Percentiles rank a stretch among this genome's conserved stretches.
These are phyloP conservation scores for Rubia tinctorum DNA, from an alignment of 305 asterid species.

Conservation along the genomic window DNA sequence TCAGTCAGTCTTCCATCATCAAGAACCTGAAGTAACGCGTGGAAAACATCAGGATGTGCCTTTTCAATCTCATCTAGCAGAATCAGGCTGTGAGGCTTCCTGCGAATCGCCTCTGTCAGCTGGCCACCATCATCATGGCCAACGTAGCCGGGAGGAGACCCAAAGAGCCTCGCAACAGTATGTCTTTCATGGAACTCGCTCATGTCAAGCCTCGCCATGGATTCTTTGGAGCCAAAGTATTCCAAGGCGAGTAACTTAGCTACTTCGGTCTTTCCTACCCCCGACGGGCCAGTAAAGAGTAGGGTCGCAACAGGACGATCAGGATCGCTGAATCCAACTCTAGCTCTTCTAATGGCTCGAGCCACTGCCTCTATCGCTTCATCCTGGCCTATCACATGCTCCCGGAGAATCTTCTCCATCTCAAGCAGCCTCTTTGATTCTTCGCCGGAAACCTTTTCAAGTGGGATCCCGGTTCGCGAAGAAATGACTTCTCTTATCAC, in stretches of 20 bases:
- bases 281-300: slow-evolving; percentile 30
- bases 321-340: slow-evolving; percentile 17
- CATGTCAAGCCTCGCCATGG: slow-evolving; percentile 26
- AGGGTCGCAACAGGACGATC: slow-evolving; percentile 17
- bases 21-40: slow-evolving; percentile 22
- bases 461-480: slow-evolving; percentile 19
- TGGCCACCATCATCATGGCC: slow-evolving; percentile 29
- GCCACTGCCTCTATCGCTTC: slow-evolving; percentile 15
- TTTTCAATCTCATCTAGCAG: slow-evolving; percentile 29
- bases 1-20: slow-evolving; percentile 30
- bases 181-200: slow-evolving; percentile 26
- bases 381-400: slow-evolving; percentile 22
- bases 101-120: slow-evolving; percentile 23
- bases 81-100: slow-evolving; percentile 16
- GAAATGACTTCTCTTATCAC: slow-evolving; percentile 13
- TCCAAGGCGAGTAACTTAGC: slow-evolving; percentile 22
- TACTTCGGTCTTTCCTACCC: slow-evolving; percentile 27
- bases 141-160: slow-evolving; percentile 27
- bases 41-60: slow-evolving; percentile 23
- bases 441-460: slow-evolving; percentile 2
- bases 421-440: slow-evolving; percentile 13
- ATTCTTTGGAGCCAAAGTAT: slow-evolving; percentile 20
- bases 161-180: slow-evolving; percentile 16
- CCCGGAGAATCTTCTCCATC: slow-evolving; percentile 12
- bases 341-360: slow-evolving; percentile 17